phyloP scores from a whole-genome alignment of 768 basidiomycete genomes.

The Panus rudis region DNA sequence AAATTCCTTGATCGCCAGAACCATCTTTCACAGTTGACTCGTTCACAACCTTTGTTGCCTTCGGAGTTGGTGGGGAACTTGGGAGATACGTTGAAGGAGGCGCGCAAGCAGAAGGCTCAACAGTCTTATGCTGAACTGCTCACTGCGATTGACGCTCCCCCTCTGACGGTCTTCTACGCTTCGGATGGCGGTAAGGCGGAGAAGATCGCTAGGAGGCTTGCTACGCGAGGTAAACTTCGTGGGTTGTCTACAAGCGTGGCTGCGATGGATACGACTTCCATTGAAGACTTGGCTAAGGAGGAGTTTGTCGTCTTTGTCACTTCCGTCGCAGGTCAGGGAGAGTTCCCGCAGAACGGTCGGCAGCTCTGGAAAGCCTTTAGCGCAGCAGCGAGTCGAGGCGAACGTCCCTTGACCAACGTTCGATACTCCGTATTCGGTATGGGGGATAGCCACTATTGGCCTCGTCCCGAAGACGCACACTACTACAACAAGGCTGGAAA shows the following conservation, averaged over 20 bases:
- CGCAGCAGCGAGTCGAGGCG: constrained; percentile 50
- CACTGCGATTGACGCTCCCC: constrained; percentile 80
- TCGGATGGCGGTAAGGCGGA: constrained; percentile 96
- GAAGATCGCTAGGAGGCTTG: constrained; percentile 88
- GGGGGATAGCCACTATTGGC: constrained; percentile 99
- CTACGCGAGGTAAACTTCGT: constrained; percentile 73
- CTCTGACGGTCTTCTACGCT: constrained; percentile 84
- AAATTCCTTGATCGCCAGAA: constrained; percentile 95
- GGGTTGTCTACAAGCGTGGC: constrained; percentile 71
- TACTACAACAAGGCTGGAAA: constrained; percentile 97
- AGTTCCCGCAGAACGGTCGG: constrained; percentile 94
- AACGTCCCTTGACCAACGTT: constrained; percentile 53
- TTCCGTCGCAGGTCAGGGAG: constrained; percentile 93
- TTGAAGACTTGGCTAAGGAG: constrained; percentile 62
- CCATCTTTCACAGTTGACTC: constrained; percentile 89
- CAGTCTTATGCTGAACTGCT: constrained; percentile 82
- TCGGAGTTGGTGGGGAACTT: constrained; percentile 76
- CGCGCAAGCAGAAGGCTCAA: constrained; percentile 73
- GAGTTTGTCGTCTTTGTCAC: constrained; percentile 78
- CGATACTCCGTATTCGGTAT: constrained; percentile 86
- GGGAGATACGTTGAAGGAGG: constrained; percentile 79
- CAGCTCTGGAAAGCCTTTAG: constrained; percentile 83
- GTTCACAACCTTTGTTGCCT: constrained; percentile 73
- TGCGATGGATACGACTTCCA: constrained; percentile 73
- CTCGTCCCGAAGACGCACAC: constrained; percentile 90